phyloP scores from a whole-genome alignment of 805 yeast species.

The Kodamaea neixiangensis region DNA sequence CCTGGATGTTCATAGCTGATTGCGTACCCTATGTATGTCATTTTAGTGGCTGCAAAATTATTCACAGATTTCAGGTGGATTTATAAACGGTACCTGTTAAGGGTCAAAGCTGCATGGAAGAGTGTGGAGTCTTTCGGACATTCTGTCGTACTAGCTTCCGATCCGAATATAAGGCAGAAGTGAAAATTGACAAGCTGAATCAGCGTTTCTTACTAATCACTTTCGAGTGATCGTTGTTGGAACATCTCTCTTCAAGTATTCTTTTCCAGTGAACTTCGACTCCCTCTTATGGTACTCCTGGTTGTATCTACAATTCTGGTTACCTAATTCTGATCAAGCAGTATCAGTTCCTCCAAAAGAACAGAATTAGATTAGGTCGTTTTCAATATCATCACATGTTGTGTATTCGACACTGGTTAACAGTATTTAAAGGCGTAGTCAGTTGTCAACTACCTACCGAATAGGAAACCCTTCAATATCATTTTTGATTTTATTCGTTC shows the following conservation, averaged over 20 bases:
- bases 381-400: conserved; percentile 31
- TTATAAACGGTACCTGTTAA: no score
- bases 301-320: conserved; percentile 9
- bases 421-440: conserved; percentile 45
- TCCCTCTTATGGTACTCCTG: conserved; percentile 3
- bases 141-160: conserved; percentile 40
- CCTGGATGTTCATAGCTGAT: no score
- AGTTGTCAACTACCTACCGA: conserved; percentile 46
- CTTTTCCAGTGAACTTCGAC: conserved; percentile 11
- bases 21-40: no score
- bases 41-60: no score
- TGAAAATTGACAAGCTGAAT: conserved; percentile 58
- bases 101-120: no score
- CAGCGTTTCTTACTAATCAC: conserved; percentile 58
- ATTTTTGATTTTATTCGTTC: no score
- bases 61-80: no score
- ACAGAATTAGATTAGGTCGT: conserved; percentile 45
- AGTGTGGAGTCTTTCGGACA: conserved; percentile 35
- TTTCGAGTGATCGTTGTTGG: conserved; percentile 25
- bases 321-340: conserved; percentile 22
- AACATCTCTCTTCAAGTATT: conserved; percentile 14
- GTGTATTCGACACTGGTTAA: conserved; percentile 18
- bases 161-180: conserved; percentile 53
- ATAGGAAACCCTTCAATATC: conserved; percentile 45
- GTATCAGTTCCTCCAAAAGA: conserved; percentile 39